Conservation (phyloP, 129 eudicot species). For the Flaveria brownii region DNA sequence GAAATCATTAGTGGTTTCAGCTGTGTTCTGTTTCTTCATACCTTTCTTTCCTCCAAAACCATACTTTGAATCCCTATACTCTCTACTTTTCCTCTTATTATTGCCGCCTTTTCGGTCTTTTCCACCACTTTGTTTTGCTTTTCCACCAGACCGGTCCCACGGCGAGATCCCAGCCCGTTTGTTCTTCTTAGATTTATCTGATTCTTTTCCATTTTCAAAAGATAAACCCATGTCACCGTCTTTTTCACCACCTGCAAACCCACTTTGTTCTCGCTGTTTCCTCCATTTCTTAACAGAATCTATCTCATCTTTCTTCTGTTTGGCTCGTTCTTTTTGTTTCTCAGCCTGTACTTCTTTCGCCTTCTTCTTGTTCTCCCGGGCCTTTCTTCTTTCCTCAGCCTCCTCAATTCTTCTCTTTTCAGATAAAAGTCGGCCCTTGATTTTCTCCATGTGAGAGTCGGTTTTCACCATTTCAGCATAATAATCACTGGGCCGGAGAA, state of each 20-base stretch:
- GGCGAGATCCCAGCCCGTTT: constrained; percentile 65
- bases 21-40: constrained; percentile 85
- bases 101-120: constrained; percentile 61
- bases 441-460: constrained; percentile 86
- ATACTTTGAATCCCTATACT: constrained; percentile 61
- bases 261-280: constrained; percentile 83
- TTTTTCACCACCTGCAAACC: constrained; percentile 57
- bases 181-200: constrained; percentile 53
- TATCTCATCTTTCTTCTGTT: constrained; percentile 78
- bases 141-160: constrained; percentile 86
- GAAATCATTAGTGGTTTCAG: constrained; percentile 75
- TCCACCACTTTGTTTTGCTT: constrained; percentile 52
- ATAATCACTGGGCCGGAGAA: constrained; percentile 78
- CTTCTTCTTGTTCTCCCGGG: constrained; percentile 73
- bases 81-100: constrained; percentile 61
- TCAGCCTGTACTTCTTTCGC: constrained; percentile 76
- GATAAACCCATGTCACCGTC: constrained; percentile 56
- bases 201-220: constrained; percentile 52
- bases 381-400: constrained; percentile 88
- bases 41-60: constrained; percentile 95
- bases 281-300: constrained; percentile 97
- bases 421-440: constrained; percentile 68
- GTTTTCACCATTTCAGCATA: constrained; percentile 94
- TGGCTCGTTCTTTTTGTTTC: constrained; percentile 71
- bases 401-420: constrained; percentile 79